Evolutionary conservation across 495 filamentous ascomycete species (phyloP), one percentile per base, ranked within the genome.

Genomic region (Jackrogersella minutella): DNA sequence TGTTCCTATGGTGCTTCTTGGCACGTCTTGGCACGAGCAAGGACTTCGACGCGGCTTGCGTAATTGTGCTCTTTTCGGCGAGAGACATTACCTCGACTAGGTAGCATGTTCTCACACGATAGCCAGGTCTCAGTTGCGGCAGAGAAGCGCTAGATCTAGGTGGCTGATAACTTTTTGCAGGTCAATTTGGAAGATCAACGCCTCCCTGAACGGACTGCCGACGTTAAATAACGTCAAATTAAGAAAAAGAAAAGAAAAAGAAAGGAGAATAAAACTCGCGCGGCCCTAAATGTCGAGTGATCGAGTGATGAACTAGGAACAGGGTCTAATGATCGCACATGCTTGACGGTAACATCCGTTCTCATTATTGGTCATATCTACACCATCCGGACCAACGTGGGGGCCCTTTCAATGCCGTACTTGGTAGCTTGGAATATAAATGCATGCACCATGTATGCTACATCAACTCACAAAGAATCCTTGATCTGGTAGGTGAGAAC

Each of bases 361-460:
- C n/a, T 10, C 6, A 14, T 43, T n/a, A 63, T 59, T 59, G 54
- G 54, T 30, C 26, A 31, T 51, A 19, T 8, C 6, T 11, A 30
- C 22, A 37, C 17, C 16, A 47, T 19, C 37, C 33, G 54, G 59
- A 40, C 40, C 47, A 34, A 40, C 1, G 43, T 69, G 47, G 54
- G 60, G 60, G 59, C 34, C 9, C 31, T 11, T 21, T 36, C 16
- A 19, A 41, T 47, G 40, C 40, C 36, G 41, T 52, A 30, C 66
- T 34, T 60, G 66, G 66, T 56, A 30, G 26, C 66, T 34, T 60
- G 66, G 66, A 51, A 30, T 3, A 52, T 64, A 69, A 59, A 54
- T 59, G 58, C 65, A 68, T 63, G 58, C 47, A 63, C 26, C n/a
- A 67, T 63, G 49, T 50, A 64, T 65, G 54, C 37, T 28, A 30